Evolutionary conservation across 1,139 yeast genomes (phyloP), one percentile per base, ranked within the genome.

Genomic region (Pichia sp.): DNA sequence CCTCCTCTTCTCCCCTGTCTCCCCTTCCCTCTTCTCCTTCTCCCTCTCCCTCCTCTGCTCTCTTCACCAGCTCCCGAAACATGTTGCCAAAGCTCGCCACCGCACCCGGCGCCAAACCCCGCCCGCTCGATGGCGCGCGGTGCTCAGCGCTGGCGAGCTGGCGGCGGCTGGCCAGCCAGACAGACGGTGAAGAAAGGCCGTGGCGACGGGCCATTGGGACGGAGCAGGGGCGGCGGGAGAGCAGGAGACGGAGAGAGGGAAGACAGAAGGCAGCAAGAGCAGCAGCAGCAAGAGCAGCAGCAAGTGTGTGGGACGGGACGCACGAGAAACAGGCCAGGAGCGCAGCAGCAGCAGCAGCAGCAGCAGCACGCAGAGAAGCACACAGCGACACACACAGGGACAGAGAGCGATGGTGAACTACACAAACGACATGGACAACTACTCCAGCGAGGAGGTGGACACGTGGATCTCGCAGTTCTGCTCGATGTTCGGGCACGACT

Each of bases 391-490:
- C 11, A 34, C 11, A 13, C 38, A 34, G 29, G 7, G 29, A 23
- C 26, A 26, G 7, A 26, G 29, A 26, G 29, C 29, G 23, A 48
- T 48, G 50, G 50, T 36, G 13, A 46, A 46, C 29, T 48, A 48
- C 34, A 38, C 52, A 46, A 64, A 63, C 47, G 64, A 60, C 26
- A 54, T 63, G 52, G 68, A 64, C 26, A 61, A 66, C 10, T 66
- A 66, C 45, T 64, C 68, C 26, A 66, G 69, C 64, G 89, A 82
- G 56, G 88, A 83, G 61, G 78, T 79, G 63, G 86, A 86, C 61
- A 85, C 95, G 47, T 93, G 99, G 99, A 87, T 93, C 62, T 82
- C 88, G 59, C 89, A 87, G 64, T 92, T 86, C 71, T 90, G 97
- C 68, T 82, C 89, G 47, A 77, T 85, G 61, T 89, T 87, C 65